phyloP scores from a whole-genome alignment of 2,329 filamentous ascomycete species.

The Aspergillus cejpii region DNA sequence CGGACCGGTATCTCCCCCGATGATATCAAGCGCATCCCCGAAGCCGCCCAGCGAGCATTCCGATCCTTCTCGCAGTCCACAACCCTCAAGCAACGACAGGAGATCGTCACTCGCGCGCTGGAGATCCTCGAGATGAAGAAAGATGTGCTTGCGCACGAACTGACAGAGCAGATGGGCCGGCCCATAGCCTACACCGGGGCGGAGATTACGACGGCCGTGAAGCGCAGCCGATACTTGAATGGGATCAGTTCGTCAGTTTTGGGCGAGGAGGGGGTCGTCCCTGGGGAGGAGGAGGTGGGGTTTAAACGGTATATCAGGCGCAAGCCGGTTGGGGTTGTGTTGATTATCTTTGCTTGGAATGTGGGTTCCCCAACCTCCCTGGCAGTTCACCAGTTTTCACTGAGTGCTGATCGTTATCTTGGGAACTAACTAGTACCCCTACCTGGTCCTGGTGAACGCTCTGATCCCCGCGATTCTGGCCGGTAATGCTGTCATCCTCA shows the following conservation, averaged over 20 bases:
- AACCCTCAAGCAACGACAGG: slow-evolving; percentile 65
- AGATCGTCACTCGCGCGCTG: slow-evolving; percentile 73
- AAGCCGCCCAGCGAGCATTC: slow-evolving; percentile 67
- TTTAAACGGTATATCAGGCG: slow-evolving; percentile 89
- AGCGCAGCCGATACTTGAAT: slow-evolving; percentile 76
- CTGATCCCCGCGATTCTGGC: slow-evolving; percentile 84
- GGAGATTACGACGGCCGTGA: slow-evolving; percentile 78
- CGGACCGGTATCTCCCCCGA: slow-evolving; percentile 65
- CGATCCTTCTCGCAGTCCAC: slow-evolving; percentile 71
- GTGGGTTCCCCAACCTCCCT: slow-evolving; percentile 49
- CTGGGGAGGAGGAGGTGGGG: slow-evolving; percentile 75
- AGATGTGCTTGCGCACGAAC: slow-evolving; percentile 73
- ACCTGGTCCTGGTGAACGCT: slow-evolving; percentile 87
- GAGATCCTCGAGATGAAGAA: slow-evolving; percentile 62
- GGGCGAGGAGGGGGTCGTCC: slow-evolving; percentile 56
- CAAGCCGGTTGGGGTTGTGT: slow-evolving; percentile 75
- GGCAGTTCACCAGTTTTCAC: neutral
- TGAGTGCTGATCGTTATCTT: slow-evolving; percentile 1
- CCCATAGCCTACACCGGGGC: slow-evolving; percentile 80
- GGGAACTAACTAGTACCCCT: slow-evolving; percentile 64
- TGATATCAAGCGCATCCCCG: slow-evolving; percentile 66
- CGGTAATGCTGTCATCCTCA: slow-evolving; percentile 86
- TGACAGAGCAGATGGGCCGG: slow-evolving; percentile 92
- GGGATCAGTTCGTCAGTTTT: slow-evolving; percentile 74
- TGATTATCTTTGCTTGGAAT: slow-evolving; percentile 95